Conservation (phyloP, 345 rosid species). For the Conringia planisiliqua region DNA sequence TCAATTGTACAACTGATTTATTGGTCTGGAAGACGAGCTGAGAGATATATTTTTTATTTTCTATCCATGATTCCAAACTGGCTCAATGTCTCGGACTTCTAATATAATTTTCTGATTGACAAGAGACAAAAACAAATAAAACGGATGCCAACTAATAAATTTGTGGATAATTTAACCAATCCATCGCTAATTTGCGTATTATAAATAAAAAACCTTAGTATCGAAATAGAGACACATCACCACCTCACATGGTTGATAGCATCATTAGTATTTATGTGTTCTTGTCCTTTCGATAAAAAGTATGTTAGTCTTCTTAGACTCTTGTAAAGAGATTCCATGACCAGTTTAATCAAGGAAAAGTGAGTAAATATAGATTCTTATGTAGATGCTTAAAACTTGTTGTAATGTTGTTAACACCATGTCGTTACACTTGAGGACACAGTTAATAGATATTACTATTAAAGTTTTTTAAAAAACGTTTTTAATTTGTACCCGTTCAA, state of each 20-base stretch:
- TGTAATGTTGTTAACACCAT: slow-evolving; percentile 27
- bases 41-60: background rate
- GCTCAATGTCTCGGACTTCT: background rate
- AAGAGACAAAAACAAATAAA: background rate
- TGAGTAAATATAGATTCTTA: background rate
- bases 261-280: background rate
- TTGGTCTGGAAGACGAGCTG: background rate
- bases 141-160: background rate
- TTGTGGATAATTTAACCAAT: background rate
- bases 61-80: background rate
- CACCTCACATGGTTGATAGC: slow-evolving; percentile 4
- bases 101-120: background rate
- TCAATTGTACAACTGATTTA: background rate
- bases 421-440: slow-evolving; percentile 8
- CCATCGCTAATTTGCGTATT: background rate
- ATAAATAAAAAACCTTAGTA: background rate
- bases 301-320: background rate
- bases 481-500: background rate
- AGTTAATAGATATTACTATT: background rate
- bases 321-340: slow-evolving; percentile 19
- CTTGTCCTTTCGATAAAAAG: background rate
- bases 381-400: slow-evolving; percentile 10
- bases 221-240: background rate
- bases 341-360: slow-evolving; percentile 16
- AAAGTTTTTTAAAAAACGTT: background rate